Evolutionary conservation across 768 basidiomycete genomes (phyloP).

Genomic region (Leccinum ochraceum): DNA sequence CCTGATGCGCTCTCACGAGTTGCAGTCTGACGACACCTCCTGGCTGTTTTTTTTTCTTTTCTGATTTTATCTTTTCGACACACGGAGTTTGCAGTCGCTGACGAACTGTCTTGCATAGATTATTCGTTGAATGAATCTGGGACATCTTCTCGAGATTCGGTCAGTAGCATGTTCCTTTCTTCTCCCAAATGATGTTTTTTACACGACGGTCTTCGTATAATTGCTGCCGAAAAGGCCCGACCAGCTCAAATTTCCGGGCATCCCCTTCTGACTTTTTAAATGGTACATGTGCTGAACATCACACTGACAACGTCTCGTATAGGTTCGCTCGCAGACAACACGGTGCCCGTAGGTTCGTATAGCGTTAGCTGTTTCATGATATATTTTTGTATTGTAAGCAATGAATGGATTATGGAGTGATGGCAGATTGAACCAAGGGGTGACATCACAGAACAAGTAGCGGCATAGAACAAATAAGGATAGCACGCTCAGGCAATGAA

Average conservation of each 20-base stretch:
- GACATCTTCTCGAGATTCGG: not conserved
- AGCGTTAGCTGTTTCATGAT: not conserved
- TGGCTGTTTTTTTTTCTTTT: conserved; percentile 15
- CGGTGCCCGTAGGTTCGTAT: not conserved
- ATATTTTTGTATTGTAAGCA: not conserved
- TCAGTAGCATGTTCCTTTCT: not conserved
- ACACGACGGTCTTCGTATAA: conserved; percentile 70
- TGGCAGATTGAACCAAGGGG: accelerated
- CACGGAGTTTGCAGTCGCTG: not conserved
- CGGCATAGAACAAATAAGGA: not conserved
- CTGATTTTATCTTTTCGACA: conserved; percentile 2
- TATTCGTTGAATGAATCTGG: not conserved
- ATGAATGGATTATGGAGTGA: not conserved
- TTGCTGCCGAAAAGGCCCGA: conserved; percentile 79
- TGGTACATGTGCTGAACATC: not conserved
- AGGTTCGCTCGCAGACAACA: not conserved
- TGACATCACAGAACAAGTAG: not conserved
- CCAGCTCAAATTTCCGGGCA: conserved; percentile 79
- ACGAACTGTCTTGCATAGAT: conserved; percentile 1
- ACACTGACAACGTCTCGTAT: not conserved
- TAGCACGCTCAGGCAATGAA: conserved; percentile 37
- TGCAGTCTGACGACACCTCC: conserved; percentile 15
- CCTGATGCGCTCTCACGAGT: conserved; percentile 9
- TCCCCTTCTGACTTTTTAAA: conserved; percentile 56
- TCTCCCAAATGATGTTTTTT: conserved; percentile 3